Base-by-base conservation (phyloP, 75 land plant species). In the Pseudotsuga menziesii region DNA sequence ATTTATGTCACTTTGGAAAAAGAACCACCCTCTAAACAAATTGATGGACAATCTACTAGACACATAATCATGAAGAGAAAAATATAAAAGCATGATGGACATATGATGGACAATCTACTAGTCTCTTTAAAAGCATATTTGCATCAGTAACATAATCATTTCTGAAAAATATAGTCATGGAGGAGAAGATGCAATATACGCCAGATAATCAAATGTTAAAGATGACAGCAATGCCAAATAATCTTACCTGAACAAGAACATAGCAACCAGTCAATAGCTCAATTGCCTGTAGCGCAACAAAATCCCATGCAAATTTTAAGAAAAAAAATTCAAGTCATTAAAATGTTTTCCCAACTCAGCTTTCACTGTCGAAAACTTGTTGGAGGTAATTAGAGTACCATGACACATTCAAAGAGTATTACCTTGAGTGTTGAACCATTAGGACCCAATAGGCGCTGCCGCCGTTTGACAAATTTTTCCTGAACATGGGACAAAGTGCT, bases 251-350 rank as follows among this genome's bases (percentile, higher is more conserved):
- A 83, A 96, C 94, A 27, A 94, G 87, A 66, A 96, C 87, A 83
- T 94, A 94, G 91, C 99, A 96, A 13, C 91, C 91, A 75, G 99
- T 96, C 75, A 96, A 83, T 32, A 96, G 90, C 75, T 96, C 97
- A 82, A 96, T 84, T 56, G 99, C 95, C 97, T 94, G 87, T 64
- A 82, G 36, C 14, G 8, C 27, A 41, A 44, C 48, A 76, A 61
- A 60, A 60, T 23, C 26, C 74, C 74, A 69, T 63, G 32, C 15
- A 36, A 17, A 80, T 41, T 67, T 69, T 41, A 20, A 39, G 0
- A 39, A 67, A 35, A 19, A 20, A 35, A 36, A 11, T 41, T 17
- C 76, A 56, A 8, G 20, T 52, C 36, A 74, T 55, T 22, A 27
- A 52, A 26, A 22, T 69, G 52, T 2, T 3, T n/a, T 41, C 41